Percentiles rank a stretch among this genome's conserved stretches.
These are phyloP conservation scores for Corchorus olitorius DNA, from an alignment of 345 rosid species.

Conservation along the genomic window DNA sequence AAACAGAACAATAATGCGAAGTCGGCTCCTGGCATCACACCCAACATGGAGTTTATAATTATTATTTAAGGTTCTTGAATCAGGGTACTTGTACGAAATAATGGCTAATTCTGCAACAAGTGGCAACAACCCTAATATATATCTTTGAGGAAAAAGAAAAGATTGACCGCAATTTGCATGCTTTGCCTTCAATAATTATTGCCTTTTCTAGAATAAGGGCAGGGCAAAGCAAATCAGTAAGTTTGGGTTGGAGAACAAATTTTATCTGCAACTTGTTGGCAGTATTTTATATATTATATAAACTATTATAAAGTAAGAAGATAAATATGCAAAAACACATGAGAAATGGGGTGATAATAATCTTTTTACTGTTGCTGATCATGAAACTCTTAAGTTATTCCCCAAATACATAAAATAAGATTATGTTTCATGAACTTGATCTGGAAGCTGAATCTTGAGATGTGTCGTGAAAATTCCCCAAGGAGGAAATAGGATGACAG, in stretches of 20 bases:
- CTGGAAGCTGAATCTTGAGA: neutral
- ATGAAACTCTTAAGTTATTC: slow-evolving; percentile 11
- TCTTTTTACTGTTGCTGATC: slow-evolving; percentile 16
- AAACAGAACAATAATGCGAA: too few relatives aligned
- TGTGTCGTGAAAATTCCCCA: neutral
- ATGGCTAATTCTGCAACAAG: neutral
- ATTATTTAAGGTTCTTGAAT: neutral
- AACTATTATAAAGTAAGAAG: too few relatives aligned
- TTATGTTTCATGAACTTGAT: neutral
- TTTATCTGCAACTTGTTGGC: too few relatives aligned
- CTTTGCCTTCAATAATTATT: neutral
- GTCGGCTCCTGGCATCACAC: slow-evolving; percentile 12
- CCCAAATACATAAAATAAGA: neutral
- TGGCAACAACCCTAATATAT: neutral
- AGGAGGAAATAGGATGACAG: neutral
- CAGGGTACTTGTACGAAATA: neutral
- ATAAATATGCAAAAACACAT: slow-evolving; percentile 8
- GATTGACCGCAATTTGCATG: neutral
- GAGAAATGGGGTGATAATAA: neutral
- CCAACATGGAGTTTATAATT: neutral
- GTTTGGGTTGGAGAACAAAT: neutral
- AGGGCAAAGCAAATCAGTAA: neutral
- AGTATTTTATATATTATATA: too few relatives aligned
- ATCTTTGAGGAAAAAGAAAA: neutral
- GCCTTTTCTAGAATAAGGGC: neutral